Evolutionary conservation across 169 alveolate genomes (phyloP).

Genomic region (Plasmodium coatneyi): DNA sequence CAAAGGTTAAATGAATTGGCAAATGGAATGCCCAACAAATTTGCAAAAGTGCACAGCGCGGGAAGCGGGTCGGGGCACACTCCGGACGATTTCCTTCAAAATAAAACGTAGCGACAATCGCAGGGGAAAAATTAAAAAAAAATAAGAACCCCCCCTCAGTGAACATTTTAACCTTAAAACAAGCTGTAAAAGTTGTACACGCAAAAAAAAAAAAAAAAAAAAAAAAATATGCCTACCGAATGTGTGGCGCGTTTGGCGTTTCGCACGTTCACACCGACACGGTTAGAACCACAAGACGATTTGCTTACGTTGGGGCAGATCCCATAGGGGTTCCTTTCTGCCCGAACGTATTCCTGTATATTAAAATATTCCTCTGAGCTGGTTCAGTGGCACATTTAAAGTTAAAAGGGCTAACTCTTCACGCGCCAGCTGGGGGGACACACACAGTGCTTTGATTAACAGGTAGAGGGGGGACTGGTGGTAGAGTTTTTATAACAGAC

Average conservation of each 20-base stretch:
- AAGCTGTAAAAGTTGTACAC: not conserved
- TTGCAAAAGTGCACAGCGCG: not conserved
- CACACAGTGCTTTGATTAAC: not conserved
- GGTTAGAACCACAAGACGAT: not conserved
- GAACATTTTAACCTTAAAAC: not conserved
- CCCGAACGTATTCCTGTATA: not conserved
- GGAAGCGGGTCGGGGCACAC: not conserved
- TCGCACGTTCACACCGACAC: not conserved
- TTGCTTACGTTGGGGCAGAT: not conserved
- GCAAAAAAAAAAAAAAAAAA: not conserved
- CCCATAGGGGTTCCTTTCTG: not conserved
- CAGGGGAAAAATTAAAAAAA: not conserved
- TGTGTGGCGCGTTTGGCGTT: not conserved
- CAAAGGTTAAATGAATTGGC: not conserved
- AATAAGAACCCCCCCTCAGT: not conserved
- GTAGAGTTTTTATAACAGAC: not conserved
- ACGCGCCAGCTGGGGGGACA: not conserved
- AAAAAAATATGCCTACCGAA: not conserved
- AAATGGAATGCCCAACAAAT: not conserved
- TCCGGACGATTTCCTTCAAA: not conserved
- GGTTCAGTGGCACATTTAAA: not conserved
- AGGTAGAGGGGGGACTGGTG: not conserved
- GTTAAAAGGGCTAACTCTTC: not conserved
- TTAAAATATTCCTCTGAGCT: not conserved
- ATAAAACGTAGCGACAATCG: not conserved